Percentiles rank a stretch among this genome's conserved stretches.
These are phyloP conservation scores for Fraxinus xanthoxyloides DNA, from an alignment of 305 asterid species.

Conservation along the genomic window DNA sequence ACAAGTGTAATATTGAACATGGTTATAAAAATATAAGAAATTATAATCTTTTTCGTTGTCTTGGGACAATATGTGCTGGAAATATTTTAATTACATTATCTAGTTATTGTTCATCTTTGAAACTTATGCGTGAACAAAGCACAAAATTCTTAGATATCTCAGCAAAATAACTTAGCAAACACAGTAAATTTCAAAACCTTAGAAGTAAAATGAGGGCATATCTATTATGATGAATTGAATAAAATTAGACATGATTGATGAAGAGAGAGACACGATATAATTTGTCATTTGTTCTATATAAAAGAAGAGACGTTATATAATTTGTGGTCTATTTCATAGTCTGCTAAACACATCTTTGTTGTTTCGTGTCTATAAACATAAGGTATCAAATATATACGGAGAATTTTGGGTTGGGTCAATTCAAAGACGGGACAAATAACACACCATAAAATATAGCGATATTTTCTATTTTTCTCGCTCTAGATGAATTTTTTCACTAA, in stretches of 20 bases:
- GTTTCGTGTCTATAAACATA: background rate
- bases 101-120: background rate
- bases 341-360: background rate
- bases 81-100: background rate
- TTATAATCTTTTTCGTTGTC: background rate
- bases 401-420: background rate
- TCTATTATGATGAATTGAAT: background rate
- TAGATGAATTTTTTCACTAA: slow-evolving; percentile 24
- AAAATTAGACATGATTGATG: background rate
- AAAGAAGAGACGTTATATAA: background rate
- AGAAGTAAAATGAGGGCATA: background rate
- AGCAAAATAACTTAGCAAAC: background rate
- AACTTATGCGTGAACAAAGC: background rate
- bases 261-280: background rate
- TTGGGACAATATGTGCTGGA: slow-evolving; percentile 10
- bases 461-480: slow-evolving; percentile 16
- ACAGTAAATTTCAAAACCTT: background rate
- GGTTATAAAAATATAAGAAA: background rate
- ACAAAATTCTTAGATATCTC: background rate
- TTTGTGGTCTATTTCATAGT: background rate
- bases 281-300: background rate
- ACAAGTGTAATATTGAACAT: background rate
- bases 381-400: background rate
- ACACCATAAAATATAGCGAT: background rate
- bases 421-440: background rate